Evolutionary conservation across 176 grass and related monocot genomes (phyloP).

Genomic region (Musa troglodytarum): DNA sequence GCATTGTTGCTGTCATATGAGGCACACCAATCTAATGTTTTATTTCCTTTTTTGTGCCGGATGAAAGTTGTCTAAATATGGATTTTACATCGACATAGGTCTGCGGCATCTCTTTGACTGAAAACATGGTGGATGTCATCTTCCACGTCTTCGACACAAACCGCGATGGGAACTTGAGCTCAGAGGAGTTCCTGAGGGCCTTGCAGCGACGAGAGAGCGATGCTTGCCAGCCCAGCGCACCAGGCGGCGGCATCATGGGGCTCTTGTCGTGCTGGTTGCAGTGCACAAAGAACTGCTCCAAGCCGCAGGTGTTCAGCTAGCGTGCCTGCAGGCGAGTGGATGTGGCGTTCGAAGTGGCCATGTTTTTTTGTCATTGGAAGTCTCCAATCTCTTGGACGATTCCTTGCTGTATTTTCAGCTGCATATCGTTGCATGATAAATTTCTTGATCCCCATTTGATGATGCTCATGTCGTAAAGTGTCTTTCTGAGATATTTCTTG

Average conservation of each 20-base stretch:
- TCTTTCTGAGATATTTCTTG: too few species aligned
- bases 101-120: conserved; percentile 51
- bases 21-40: too few species aligned
- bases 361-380: neutral
- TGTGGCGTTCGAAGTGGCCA: neutral
- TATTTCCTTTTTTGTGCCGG: too few species aligned
- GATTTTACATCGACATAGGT: conserved; percentile 31
- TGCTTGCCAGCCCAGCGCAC: conserved; percentile 34
- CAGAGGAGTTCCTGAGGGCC: conserved; percentile 65
- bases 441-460: too few species aligned
- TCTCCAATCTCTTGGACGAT: too few species aligned
- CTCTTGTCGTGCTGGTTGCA: conserved; percentile 57
- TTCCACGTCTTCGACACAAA: conserved; percentile 79
- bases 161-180: conserved; percentile 61
- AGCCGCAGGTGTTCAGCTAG: conserved; percentile 1
- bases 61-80: too few species aligned
- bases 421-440: neutral
- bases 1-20: too few species aligned
- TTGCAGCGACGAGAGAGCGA: conserved; percentile 59
- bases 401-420: neutral
- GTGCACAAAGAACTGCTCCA: conserved; percentile 29
- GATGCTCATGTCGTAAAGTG: too few species aligned
- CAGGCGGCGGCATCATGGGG: conserved; percentile 23
- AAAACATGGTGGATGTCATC: conserved; percentile 71
- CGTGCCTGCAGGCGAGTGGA: neutral